These are phyloP conservation scores for Zasmidium cellare DNA, from an alignment of 2,329 filamentous ascomycete species.

Conservation along the genomic window DNA sequence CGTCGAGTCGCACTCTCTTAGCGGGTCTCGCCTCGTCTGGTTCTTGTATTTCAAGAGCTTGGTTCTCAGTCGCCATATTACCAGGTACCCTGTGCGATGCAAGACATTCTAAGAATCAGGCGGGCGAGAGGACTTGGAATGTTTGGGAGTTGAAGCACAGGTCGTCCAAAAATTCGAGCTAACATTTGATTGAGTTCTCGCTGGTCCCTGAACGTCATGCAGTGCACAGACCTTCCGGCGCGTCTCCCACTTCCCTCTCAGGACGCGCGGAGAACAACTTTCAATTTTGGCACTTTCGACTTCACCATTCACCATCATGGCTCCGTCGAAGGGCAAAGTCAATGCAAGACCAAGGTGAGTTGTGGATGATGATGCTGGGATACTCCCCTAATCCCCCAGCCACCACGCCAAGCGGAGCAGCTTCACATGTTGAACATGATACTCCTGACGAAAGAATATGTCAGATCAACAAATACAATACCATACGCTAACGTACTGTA, in stretches of 20 bases:
- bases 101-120: not conserved
- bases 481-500: not conserved
- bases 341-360: not conserved
- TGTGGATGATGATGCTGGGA: not conserved
- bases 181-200: not conserved
- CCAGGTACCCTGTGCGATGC: not conserved
- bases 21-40: conserved; percentile 35
- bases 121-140: not conserved
- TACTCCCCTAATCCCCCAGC: too few relatives aligned
- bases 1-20: conserved; percentile 44
- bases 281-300: not conserved
- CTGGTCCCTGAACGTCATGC: not conserved
- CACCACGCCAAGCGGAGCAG: too few relatives aligned
- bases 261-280: not conserved
- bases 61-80: not conserved
- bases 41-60: conserved; percentile 12
- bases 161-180: not conserved
- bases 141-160: not conserved
- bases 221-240: not conserved
- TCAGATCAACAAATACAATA: not conserved
- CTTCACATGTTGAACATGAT: too few relatives aligned
- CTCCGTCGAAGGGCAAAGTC: not conserved
- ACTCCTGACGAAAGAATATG: not conserved
- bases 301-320: not conserved
- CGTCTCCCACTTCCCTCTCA: not conserved